Evolutionary conservation across 2,329 filamentous ascomycete species (phyloP).

Genomic region (Teratosphaeria pseudoeucalypti): DNA sequence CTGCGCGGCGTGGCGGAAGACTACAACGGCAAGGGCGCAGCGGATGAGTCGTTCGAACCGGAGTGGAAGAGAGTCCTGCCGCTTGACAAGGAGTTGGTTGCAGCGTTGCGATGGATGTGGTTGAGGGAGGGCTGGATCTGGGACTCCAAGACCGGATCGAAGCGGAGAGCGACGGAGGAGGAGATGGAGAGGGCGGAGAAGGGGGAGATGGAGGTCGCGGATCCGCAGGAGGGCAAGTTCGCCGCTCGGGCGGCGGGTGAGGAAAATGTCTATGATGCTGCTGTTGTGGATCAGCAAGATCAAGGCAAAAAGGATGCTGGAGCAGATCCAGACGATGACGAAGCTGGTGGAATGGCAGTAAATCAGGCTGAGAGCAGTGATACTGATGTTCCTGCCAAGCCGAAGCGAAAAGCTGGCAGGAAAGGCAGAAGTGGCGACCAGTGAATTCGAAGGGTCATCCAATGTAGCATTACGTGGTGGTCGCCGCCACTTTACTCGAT

Average conservation of each 20-base stretch:
- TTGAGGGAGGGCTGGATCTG: conserved; percentile 74
- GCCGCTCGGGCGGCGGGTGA: conserved; percentile 13
- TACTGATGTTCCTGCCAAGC: neutral
- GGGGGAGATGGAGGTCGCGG: conserved; percentile 40
- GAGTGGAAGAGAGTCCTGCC: conserved; percentile 87
- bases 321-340: neutral
- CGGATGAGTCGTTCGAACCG: conserved; percentile 50
- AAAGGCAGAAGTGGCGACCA: neutral
- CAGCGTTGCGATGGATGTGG: conserved; percentile 86
- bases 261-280: neutral
- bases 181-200: conserved; percentile 48
- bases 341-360: neutral
- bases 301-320: neutral
- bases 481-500: neutral
- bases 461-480: neutral
- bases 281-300: neutral
- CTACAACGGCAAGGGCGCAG: conserved; percentile 52
- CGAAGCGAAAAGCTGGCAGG: neutral
- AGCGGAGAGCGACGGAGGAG: conserved; percentile 41
- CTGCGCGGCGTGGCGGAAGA: conserved; percentile 55
- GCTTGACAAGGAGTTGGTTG: conserved; percentile 77
- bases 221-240: conserved; percentile 18
- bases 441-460: neutral
- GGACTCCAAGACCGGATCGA: conserved; percentile 62
- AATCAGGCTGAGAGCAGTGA: neutral